Base-by-base conservation (phyloP, 2,329 filamentous ascomycete genomes). In the Tolypocladium ophioglossoides region DNA sequence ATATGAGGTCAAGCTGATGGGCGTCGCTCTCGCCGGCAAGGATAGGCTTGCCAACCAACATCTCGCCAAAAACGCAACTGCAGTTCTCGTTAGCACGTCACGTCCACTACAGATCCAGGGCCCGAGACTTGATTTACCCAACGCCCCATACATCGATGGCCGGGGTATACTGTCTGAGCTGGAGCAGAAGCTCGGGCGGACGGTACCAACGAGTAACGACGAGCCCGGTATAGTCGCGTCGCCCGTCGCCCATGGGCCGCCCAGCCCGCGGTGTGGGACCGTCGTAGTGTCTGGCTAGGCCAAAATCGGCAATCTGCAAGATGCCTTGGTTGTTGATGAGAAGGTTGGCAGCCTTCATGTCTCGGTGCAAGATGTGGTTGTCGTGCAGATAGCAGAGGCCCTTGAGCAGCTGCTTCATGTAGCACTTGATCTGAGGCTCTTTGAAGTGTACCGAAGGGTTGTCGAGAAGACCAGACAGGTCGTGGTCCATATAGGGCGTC, bases 131-230 rank as follows among this genome's bases (percentile, higher is more conserved):
- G 52, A 68, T 83, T 74, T 77, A 91, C 87, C 92, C 94, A 61
- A 96, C 92, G 62, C 94, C 94, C 94, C 94, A 99, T 73, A 99
- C 84, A 70, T 99, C 94, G 64, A 99, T 96, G 11, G 94, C 91
- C 16, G 91, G 90, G n/a, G 94, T 99, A 71, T 99, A 99, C 60
- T 84, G 84, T 63, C 91, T 85, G 35, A 99, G 77, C 59, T 92
- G 87, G 50, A 99, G 78, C 35, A 99, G 76, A 40, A 99, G 78
- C 77, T 99, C 94, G 0, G 94, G 94, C 37, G 94, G 94, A 27
- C 94, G 80, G 68, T 99, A 99, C 94, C 94, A 99, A 64, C 94
- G 78, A 18, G 94, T 99, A 12, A 99, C 94, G 20, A 99, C 94
- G 16, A 97, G 76, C n/a, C 88, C 91, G 5, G 94, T 99, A 71